Evolutionary conservation across 75 land plant species (phyloP), one percentile per base, ranked within the genome.

Genomic region (Pseudotsuga menziesii): DNA sequence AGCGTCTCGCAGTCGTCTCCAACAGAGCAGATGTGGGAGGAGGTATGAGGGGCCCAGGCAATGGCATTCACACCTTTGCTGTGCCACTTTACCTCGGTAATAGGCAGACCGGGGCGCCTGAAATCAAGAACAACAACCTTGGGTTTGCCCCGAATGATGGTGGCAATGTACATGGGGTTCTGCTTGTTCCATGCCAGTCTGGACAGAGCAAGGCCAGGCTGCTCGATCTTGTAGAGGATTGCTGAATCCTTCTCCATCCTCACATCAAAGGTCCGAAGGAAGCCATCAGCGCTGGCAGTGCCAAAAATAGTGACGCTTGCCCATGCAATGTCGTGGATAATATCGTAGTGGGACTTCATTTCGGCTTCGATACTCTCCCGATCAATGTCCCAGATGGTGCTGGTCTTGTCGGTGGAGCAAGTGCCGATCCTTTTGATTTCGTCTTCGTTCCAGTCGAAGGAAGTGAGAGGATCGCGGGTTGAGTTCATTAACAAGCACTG

Each of bases 261-360:
- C 41, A 4, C 4, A 80, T 95, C 98, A 74, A 95, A 95, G 48
- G 89, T 84, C 71, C 96, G 76, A 4, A 93, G 92, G 20, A 93
- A 93, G 20, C 92, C 98, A 75, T 95, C 96, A 13, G 96, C 98
- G 12, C 97, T 91, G 55, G 93, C 98, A 35, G 98, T 93, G 16
- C 96, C 94, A 77, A 95, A 95, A 52, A 91, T 92, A 36, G 91
- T 88, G 6, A 88, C 92, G 27, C 89, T 94, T n/a, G 96, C 96
- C 98, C 98, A 95, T 41, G 96, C 92, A 36, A 81, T 39, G 41
- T 39, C 41, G 41, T 91, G 89, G 11, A 95, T 96, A 85, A 91
- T 97, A 80, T 93, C 91, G 76, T 95, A 94, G 39, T 95, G 98
- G 11, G 98, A 96, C 32, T 93, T 95, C 23, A 95, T 76, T 77